Evolutionary conservation across 371 early-diverging fungal species (phyloP).

Genomic region (Mucor ambiguus): DNA sequence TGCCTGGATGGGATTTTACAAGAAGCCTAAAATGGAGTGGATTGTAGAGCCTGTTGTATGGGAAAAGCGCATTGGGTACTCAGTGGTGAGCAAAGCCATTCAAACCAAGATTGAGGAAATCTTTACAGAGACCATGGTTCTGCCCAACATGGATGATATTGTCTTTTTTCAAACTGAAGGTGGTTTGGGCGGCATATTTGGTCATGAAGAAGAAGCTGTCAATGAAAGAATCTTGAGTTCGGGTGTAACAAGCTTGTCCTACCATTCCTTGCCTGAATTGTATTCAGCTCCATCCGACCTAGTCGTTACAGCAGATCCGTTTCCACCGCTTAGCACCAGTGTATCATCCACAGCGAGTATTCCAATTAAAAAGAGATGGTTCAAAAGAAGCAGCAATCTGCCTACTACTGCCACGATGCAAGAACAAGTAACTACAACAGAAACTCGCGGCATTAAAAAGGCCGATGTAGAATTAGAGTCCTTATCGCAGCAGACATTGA

Average conservation of each 20-base stretch:
- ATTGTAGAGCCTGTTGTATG: conserved; percentile 84
- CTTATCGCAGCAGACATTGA: conserved; percentile 22
- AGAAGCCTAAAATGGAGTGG: conserved; percentile 76
- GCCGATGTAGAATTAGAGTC: conserved; percentile 8
- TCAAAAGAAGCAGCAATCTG: conserved; percentile 9
- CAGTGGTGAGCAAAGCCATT: conserved; percentile 82
- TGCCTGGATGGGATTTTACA: conserved; percentile 87
- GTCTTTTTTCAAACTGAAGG: conserved; percentile 73
- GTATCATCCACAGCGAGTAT: conserved; percentile 1
- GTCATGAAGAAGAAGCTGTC: conserved; percentile 1
- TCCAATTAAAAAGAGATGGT: conserved; percentile 20
- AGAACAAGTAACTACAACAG: background rate
- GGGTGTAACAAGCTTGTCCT: conserved; percentile 8
- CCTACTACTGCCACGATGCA: background rate
- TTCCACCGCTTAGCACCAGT: conserved; percentile 18
- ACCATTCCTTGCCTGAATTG: conserved; percentile 24
- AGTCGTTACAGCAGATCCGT: conserved; percentile 21
- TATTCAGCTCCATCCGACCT: conserved; percentile 28
- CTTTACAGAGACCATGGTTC: conserved; percentile 76
- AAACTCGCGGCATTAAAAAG: background rate
- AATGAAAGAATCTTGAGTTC: background rate
- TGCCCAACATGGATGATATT: conserved; percentile 92
- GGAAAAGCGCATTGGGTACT: conserved; percentile 79
- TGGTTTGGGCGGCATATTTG: conserved; percentile 68
- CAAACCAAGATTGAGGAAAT: conserved; percentile 83